These are phyloP conservation scores for Hypomyces rosellus DNA, from an alignment of 2,329 filamentous ascomycete genomes.

Conservation along the genomic window DNA sequence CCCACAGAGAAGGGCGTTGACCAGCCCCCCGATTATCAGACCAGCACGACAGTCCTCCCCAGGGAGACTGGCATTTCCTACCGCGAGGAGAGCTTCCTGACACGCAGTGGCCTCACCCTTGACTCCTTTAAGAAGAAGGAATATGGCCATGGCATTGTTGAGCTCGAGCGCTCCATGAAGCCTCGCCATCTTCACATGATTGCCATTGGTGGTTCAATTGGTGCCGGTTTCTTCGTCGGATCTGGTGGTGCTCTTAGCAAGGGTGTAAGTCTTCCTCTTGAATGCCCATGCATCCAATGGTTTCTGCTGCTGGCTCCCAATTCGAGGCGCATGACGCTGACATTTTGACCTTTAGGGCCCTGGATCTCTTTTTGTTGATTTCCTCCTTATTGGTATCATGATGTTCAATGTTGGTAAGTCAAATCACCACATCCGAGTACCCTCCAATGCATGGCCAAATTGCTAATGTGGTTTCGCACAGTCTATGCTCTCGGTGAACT, in stretches of 20 bases:
- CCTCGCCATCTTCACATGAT: constrained; percentile 54
- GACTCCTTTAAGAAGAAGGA: constrained; percentile 33
- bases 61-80: constrained; percentile 12
- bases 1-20: constrained; percentile 17
- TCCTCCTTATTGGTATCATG: constrained; percentile 46
- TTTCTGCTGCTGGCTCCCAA: neutral
- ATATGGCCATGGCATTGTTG: constrained; percentile 26
- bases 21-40: constrained; percentile 6
- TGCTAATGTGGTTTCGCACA: constrained; percentile 6
- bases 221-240: constrained; percentile 39
- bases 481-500: constrained; percentile 54
- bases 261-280: constrained; percentile 32
- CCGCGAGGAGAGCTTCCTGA: constrained; percentile 27
- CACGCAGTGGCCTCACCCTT: constrained; percentile 32
- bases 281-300: too few species aligned
- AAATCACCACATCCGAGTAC: neutral
- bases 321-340: neutral
- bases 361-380: constrained; percentile 32
- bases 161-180: constrained; percentile 42
- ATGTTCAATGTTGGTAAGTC: constrained; percentile 42
- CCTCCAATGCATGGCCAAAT: neutral
- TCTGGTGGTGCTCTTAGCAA: constrained; percentile 43
- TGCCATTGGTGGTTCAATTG: constrained; percentile 42
- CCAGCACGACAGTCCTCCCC: constrained; percentile 11
- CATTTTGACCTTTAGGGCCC: constrained; percentile 21